Base-by-base conservation (phyloP, 352 stramenopile genomes). In the Phytophthora tentaculata region DNA sequence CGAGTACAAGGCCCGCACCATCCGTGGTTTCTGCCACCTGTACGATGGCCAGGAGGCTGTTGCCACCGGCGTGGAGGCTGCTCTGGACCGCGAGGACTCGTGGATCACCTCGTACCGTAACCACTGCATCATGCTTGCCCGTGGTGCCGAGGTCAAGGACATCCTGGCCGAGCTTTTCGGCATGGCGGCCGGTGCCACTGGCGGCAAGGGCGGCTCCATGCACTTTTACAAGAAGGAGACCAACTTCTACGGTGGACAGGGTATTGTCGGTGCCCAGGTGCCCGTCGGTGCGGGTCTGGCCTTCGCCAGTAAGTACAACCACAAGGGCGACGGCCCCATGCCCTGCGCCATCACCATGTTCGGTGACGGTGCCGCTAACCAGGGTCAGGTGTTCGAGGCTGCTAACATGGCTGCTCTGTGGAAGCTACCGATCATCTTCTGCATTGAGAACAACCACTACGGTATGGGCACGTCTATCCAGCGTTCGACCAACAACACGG, bases 381-480 rank as follows among this genome's bases (percentile, higher is more conserved):
- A 99, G 90, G 98, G 98, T 61, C 98, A 99, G 85, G 98, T 99
- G 61, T 98, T 92, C 89, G 94, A 98, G 75, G 89, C 92, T 12
- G 89, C 92, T 56, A 99, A 99, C 84, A 99, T 99, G 97, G 91
- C 96, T 10, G 90, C 86, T 61, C 81, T 99, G 48, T 99, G 97
- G 97, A 98, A 99, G 73, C 83, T 99, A 45, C 98, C 98, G 13
- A 92, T 98, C 71, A 99, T 99, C 73, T 99, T 99, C 77, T 99
- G 97, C 76, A 99, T 99, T 81, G 98, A 99, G 82, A 99, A 99
- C 91, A 99, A 99, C 89, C 96, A 99, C 72, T 99, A 99, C 83
- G 98, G 98, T 70, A 99, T 99, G 98, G 98, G 98, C 68, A 99
- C 98, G 29, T 99, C 94, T 55, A 97, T 96, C 52, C 89, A 99